Conservation (phyloP, 2,329 filamentous ascomycete species). For the Fusarium keratoplasticum region DNA sequence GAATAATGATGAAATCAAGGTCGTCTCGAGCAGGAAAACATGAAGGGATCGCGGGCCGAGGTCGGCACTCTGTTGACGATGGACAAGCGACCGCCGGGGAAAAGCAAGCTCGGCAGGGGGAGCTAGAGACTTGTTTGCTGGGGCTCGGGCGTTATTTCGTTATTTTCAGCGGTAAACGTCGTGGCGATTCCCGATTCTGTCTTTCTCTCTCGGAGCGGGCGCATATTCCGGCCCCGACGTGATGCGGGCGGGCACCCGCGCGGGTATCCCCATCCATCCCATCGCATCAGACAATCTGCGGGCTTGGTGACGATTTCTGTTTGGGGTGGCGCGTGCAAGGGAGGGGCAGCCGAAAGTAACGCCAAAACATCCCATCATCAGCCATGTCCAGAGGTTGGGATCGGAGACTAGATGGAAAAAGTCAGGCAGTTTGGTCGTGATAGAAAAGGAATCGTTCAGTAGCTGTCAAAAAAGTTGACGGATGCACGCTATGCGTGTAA, state of each 20-base stretch:
- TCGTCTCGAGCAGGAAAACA: background rate
- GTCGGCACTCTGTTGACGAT: background rate
- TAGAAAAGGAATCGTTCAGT: background rate
- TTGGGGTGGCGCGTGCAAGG: slow-evolving; percentile 24
- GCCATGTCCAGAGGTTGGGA: background rate
- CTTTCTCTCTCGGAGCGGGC: slow-evolving; percentile 15
- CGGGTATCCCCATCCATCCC: background rate
- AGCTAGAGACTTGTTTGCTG: background rate
- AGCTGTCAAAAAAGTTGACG: background rate
- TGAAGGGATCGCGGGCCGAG: background rate
- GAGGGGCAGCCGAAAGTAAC: slow-evolving; percentile 14
- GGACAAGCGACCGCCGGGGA: background rate
- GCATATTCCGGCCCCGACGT: slow-evolving; percentile 9
- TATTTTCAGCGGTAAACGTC: background rate
- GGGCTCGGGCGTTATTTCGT: slow-evolving; percentile 20
- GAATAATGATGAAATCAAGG: background rate
- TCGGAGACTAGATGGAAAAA: background rate
- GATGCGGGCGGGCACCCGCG: background rate
- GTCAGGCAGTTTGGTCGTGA: background rate
- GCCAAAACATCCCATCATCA: slow-evolving; percentile 11
- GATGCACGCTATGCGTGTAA: background rate
- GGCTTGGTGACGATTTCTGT: slow-evolving; percentile 34
- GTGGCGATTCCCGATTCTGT: slow-evolving; percentile 7
- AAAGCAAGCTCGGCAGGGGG: background rate
- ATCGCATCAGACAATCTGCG: slow-evolving; percentile 19